Percentiles rank a stretch among this genome's conserved stretches.
phyloP scores from a whole-genome alignment of 495 filamentous ascomycete species.

The Pyronema domesticum region DNA sequence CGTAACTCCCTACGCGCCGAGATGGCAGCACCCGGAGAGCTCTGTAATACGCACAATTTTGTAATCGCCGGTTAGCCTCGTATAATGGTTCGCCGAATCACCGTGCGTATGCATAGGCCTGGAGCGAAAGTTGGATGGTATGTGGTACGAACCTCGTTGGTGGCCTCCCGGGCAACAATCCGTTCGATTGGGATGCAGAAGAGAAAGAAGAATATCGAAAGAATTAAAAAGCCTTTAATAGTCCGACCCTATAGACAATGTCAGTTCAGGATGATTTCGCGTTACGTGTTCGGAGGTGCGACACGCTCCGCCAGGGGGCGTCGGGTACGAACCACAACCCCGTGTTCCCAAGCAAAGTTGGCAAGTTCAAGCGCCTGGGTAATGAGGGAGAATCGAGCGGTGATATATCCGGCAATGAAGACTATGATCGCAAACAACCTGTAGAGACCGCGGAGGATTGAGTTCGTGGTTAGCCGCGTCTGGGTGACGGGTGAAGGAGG shows the following conservation, averaged over 20 bases:
- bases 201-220: conserved; percentile 60
- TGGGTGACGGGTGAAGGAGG: neutral
- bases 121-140: neutral
- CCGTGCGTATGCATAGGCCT: neutral
- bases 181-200: conserved; percentile 56
- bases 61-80: neutral
- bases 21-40: conserved; percentile 68
- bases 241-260: conserved; percentile 34
- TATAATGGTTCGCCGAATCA: neutral
- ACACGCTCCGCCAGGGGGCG: neutral
- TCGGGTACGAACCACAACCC: conserved; percentile 62
- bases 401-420: conserved; percentile 98
- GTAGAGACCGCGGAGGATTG: neutral
- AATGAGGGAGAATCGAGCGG: conserved; percentile 94
- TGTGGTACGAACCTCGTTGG: conserved; percentile 36
- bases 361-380: conserved; percentile 88
- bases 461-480: neutral
- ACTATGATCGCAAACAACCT: conserved; percentile 30
- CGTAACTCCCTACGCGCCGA: conserved; percentile 91
- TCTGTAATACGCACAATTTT: conserved; percentile 33
- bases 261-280: conserved; percentile 25
- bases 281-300: conserved; percentile 3
- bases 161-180: conserved; percentile 46
- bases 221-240: conserved; percentile 53
- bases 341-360: conserved; percentile 95